phyloP scores from a whole-genome alignment of 2,329 filamentous ascomycete species.

The Sporothrix dimorphospora region DNA sequence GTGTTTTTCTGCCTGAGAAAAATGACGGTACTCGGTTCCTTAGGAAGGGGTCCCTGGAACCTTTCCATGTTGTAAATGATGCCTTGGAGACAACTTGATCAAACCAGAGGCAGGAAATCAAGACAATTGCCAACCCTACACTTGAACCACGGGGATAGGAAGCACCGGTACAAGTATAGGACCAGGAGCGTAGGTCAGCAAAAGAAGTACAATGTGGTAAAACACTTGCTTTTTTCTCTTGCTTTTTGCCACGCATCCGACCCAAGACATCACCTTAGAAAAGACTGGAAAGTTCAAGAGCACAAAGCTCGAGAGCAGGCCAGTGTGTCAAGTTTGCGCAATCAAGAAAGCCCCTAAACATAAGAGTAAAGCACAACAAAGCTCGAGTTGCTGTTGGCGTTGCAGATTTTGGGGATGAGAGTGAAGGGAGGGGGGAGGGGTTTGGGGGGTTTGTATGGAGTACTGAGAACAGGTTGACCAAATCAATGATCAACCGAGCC shows the following conservation, averaged over 20 bases:
- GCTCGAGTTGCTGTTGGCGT: slow-evolving; percentile 52
- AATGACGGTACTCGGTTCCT: slow-evolving; percentile 33
- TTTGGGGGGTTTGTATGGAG: neutral
- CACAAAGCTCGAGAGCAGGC: slow-evolving; percentile 75
- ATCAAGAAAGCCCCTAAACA: slow-evolving; percentile 84
- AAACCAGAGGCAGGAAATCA: slow-evolving; percentile 54
- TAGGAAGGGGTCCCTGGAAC: slow-evolving; percentile 24
- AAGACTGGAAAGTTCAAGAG: slow-evolving; percentile 63
- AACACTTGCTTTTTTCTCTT: slow-evolving; percentile 40
- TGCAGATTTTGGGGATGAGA: slow-evolving; percentile 32
- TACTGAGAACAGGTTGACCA: too few species aligned
- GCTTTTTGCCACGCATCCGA: slow-evolving; percentile 69
- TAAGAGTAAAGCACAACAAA: slow-evolving; percentile 85
- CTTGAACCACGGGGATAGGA: slow-evolving; percentile 63
- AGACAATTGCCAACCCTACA: slow-evolving; percentile 74
- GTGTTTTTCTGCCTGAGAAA: slow-evolving; percentile 47
- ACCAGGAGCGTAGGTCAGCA: slow-evolving; percentile 77
- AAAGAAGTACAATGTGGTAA: slow-evolving; percentile 42
- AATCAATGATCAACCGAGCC: neutral
- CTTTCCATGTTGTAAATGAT: slow-evolving; percentile 39
- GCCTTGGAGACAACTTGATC: slow-evolving; percentile 70
- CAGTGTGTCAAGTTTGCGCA: slow-evolving; percentile 82
- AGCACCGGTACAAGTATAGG: slow-evolving; percentile 72
- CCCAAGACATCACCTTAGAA: slow-evolving; percentile 84
- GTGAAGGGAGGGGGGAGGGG: slow-evolving; percentile 39